Percentiles rank a stretch among this genome's conserved stretches.
Evolutionary conservation across 352 stramenopile species (phyloP).

Genomic region (Pythium rhizo-oryzae): DNA sequence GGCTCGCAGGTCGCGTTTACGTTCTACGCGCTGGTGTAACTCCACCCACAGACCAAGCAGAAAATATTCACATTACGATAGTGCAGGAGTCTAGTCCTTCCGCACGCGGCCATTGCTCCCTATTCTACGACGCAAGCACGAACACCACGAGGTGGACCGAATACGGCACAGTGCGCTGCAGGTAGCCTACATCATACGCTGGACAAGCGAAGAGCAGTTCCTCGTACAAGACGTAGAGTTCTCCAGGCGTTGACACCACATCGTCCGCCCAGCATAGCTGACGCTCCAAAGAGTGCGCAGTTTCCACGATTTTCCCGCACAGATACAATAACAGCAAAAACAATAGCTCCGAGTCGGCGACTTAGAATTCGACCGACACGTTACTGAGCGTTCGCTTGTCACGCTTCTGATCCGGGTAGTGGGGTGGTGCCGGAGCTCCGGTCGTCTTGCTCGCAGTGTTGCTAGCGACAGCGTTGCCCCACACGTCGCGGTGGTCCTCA

Average conservation of each 20-base stretch:
- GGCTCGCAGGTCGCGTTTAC: conserved; percentile 96
- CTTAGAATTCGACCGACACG: conserved; percentile 33
- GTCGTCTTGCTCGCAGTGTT: not conserved
- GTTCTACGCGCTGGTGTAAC: conserved; percentile 85
- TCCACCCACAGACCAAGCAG: not conserved
- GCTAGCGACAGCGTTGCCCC: conserved; percentile 15
- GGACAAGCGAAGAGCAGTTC: too few species aligned
- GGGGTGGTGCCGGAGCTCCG: not conserved
- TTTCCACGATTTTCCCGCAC: not conserved
- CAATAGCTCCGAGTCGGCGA: not conserved
- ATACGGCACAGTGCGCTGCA: too few species aligned
- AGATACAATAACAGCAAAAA: conserved; percentile 8
- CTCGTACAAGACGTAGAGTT: too few species aligned
- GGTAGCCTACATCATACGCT: too few species aligned
- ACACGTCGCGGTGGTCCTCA: conserved; percentile 24
- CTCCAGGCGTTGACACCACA: too few species aligned
- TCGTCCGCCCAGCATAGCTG: too few species aligned
- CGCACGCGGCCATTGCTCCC: too few species aligned
- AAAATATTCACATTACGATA: conserved; percentile 13
- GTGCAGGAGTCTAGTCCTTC: not conserved
- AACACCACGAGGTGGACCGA: too few species aligned
- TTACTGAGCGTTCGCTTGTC: conserved; percentile 30
- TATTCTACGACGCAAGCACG: too few species aligned
- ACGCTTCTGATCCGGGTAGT: conserved; percentile 6
- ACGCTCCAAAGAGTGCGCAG: not conserved